Evolutionary conservation across 2,329 filamentous ascomycete species (phyloP).

Genomic region (Nannizziopsis barbatae): DNA sequence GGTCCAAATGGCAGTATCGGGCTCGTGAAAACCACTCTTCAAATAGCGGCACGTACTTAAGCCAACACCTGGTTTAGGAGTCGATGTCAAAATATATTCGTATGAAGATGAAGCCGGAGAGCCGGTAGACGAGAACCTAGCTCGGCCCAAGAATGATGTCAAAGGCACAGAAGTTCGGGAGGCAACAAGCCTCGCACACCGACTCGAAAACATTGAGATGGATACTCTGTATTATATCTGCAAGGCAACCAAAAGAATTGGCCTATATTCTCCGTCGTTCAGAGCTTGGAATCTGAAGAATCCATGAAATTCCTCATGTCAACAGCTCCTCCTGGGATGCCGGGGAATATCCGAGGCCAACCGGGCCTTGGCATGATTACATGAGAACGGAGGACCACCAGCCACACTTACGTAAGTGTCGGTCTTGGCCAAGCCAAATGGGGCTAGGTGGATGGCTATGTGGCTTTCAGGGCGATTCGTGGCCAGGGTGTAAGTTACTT

Average conservation of each 20-base stretch:
- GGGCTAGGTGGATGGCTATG: neutral
- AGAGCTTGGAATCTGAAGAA: neutral
- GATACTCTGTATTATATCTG: neutral
- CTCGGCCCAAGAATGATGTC: conserved; percentile 27
- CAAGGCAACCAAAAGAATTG: neutral
- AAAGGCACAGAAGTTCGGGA: conserved; percentile 39
- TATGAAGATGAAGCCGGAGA: conserved; percentile 42
- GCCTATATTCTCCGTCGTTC: neutral
- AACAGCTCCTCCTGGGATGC: neutral
- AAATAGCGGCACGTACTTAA: conserved; percentile 51
- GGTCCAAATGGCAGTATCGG: neutral
- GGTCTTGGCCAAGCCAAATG: neutral
- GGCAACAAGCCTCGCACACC: conserved; percentile 50
- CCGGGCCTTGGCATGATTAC: conserved; percentile 17
- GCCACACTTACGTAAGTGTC: conserved; percentile 1
- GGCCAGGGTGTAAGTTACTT: neutral
- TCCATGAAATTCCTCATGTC: neutral
- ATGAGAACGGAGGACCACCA: neutral
- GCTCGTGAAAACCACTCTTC: conserved; percentile 11
- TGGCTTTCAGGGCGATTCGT: neutral
- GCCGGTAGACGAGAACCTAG: conserved; percentile 31
- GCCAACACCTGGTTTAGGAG: conserved; percentile 77
- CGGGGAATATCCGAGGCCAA: conserved; percentile 20
- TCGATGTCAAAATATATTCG: conserved; percentile 71
- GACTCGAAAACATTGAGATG: conserved; percentile 32